Evolutionary conservation across 2,329 filamentous ascomycete genomes (phyloP), one percentile per base, ranked within the genome.

Genomic region (Diaporthe amygdali): DNA sequence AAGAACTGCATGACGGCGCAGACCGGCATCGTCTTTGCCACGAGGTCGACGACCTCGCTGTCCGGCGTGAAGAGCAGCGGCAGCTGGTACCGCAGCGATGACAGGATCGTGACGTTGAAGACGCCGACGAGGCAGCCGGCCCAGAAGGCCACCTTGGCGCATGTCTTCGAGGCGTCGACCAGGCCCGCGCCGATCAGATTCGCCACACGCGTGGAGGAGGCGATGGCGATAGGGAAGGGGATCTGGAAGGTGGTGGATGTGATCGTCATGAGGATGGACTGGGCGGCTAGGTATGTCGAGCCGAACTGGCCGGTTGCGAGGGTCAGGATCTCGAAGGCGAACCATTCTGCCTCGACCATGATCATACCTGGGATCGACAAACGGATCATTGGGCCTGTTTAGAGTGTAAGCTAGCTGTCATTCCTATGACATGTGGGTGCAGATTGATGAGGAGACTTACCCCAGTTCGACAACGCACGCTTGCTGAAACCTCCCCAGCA

Each of bases 311-410:
- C 94, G 0, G 94, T 90, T 10, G 91, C 90, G n/a, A 98, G 86
- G 0, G 95, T 97, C 73, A 97, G 85, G 61, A 97, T 90, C 80
- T 98, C 96, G 80, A 98, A 98, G 8, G 95, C 95, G 14, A 98
- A 88, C 83, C 94, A 97, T 80, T 98, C 96, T 6, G 96, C 95
- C 80, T 97, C 91, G 2, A 98, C 93, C 95, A 98, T 98, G 74
- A 97, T 85, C 79, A 98, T 91, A 1, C 96, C 96, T 0, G 96
- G 95, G 15, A 98, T 84, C 0, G 96, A 94, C 46, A 98, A 91
- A 59, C 91, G 90, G 76, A 98, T 89, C 96, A 97, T 97, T 10
- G 92, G 92, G 2, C 86, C 84, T 76, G 34, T 7, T 10, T 30
- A n/a, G 37, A 8, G 39, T 20, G 25, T 34, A 7, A 44, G 37